Percentiles rank a stretch among this genome's conserved stretches.
These are phyloP conservation scores for Cyberlindnera japonica DNA, from an alignment of 805 yeast species.

Conservation along the genomic window DNA sequence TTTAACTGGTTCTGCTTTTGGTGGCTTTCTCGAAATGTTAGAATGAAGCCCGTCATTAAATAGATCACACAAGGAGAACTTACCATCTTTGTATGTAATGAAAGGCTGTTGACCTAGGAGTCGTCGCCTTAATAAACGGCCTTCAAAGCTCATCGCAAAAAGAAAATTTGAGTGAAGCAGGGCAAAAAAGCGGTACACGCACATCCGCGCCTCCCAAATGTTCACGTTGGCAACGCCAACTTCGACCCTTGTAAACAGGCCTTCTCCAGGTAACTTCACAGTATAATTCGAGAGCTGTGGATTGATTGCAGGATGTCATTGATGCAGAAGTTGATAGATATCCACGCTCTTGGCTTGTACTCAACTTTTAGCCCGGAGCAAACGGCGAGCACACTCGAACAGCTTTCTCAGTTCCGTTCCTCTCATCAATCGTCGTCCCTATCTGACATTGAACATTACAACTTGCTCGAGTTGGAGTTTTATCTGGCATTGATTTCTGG, in stretches of 20 bases:
- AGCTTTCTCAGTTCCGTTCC: conserved; percentile 17
- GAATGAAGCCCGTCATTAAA: too few species aligned
- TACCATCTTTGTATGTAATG: too few species aligned
- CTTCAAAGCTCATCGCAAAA: background rate
- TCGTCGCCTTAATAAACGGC: too few species aligned
- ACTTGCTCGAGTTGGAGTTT: conserved; percentile 69
- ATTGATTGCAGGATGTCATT: too few species aligned
- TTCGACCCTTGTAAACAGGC: background rate
- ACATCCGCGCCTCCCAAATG: too few species aligned
- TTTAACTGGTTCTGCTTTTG: conserved; percentile 46
- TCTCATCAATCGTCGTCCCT: conserved; percentile 23
- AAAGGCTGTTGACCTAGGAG: background rate
- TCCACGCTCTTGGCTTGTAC: conserved; percentile 50
- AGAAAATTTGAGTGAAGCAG: conserved; percentile 1
- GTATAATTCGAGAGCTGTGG: too few species aligned
- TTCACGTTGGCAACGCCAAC: too few species aligned
- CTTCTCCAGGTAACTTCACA: too few species aligned
- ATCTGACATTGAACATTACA: conserved; percentile 42
- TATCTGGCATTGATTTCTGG: conserved; percentile 57
- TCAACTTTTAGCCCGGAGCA: conserved; percentile 46
- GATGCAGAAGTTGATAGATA: conserved; percentile 46
- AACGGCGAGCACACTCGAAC: conserved; percentile 30
- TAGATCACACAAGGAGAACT: too few species aligned
- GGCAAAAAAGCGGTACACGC: background rate
- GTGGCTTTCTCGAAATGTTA: conserved; percentile 24